A percentile compares a stretch with the other conserved stretches of the same genome.
phyloP scores from a whole-genome alignment of 108 stramenopile species.

The Nitzschia sp. region DNA sequence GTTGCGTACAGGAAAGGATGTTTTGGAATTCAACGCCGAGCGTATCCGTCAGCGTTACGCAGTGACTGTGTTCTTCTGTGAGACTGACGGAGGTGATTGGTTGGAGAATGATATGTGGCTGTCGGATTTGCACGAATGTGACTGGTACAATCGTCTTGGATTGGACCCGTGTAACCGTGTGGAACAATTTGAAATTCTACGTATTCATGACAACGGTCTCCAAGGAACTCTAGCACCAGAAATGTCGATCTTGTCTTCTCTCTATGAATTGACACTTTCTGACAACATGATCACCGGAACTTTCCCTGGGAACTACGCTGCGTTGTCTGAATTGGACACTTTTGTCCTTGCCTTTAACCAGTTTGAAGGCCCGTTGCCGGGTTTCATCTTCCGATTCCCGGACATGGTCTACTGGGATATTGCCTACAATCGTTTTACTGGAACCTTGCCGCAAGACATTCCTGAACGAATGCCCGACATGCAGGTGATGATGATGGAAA shows the following conservation, averaged over 20 bases:
- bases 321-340: constrained; percentile 43
- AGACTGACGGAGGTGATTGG: constrained; percentile 53
- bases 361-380: constrained; percentile 57
- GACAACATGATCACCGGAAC: constrained; percentile 49
- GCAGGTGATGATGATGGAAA: constrained; percentile 47
- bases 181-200: constrained; percentile 45
- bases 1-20: constrained; percentile 47
- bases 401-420: constrained; percentile 53
- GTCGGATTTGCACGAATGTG: constrained; percentile 54
- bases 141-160: constrained; percentile 48
- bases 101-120: constrained; percentile 45
- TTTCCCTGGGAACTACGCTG: constrained; percentile 27
- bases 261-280: constrained; percentile 46
- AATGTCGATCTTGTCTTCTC: constrained; percentile 42
- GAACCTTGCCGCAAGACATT: constrained; percentile 31
- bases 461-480: constrained; percentile 31
- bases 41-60: constrained; percentile 51
- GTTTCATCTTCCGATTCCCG: constrained; percentile 40
- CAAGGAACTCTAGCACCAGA: constrained; percentile 48
- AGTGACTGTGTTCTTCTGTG: constrained; percentile 48
- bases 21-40: constrained; percentile 42
- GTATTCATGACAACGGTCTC: constrained; percentile 45
- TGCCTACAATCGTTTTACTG: constrained; percentile 48
- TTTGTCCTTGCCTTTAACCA: constrained; percentile 48
- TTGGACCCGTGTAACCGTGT: constrained; percentile 47